phyloP scores from a whole-genome alignment of 331 rosid genomes.

The Acacia pycnantha region DNA sequence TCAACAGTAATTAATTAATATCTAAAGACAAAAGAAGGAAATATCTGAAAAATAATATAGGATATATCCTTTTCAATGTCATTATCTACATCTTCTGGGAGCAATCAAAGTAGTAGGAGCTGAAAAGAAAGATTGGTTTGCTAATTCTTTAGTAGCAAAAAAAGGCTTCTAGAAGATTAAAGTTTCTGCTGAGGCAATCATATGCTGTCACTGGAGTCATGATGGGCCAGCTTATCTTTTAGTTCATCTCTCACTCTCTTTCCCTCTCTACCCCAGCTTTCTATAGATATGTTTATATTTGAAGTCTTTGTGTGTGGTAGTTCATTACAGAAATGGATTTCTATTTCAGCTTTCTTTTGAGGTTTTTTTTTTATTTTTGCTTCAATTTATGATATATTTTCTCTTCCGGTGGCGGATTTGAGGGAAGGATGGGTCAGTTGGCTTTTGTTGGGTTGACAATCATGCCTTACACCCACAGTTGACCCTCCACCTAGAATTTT shows the following conservation, averaged over 20 bases:
- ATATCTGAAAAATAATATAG: conserved; percentile 2
- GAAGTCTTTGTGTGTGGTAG: conserved; percentile 5
- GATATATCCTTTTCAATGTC: conserved; percentile 24
- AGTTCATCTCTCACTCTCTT: neutral
- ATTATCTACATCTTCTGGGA: neutral
- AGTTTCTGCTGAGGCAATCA: conserved; percentile 32
- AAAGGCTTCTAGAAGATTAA: conserved; percentile 39
- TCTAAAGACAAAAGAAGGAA: neutral
- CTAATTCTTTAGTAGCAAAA: conserved; percentile 19
- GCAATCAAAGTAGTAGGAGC: conserved; percentile 40
- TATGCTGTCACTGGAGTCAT: conserved; percentile 34
- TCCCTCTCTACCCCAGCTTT: neutral
- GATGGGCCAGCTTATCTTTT: conserved; percentile 34
- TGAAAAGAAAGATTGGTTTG: conserved; percentile 33
- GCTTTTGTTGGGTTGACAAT: conserved; percentile 37
- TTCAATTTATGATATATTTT: neutral
- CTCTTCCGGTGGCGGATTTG: conserved; percentile 34
- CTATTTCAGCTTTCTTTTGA: neutral
- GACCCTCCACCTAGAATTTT: conserved; percentile 40
- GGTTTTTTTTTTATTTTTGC: neutral
- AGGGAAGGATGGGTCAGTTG: conserved; percentile 17
- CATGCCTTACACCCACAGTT: conserved; percentile 28
- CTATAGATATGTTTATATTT: conserved; percentile 18
- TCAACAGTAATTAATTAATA: conserved; percentile 24
- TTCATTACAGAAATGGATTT: conserved; percentile 7